Evolutionary conservation across 2,329 filamentous ascomycete species (phyloP), one percentile per base, ranked within the genome.

Genomic region (Alternaria triticimaculans): DNA sequence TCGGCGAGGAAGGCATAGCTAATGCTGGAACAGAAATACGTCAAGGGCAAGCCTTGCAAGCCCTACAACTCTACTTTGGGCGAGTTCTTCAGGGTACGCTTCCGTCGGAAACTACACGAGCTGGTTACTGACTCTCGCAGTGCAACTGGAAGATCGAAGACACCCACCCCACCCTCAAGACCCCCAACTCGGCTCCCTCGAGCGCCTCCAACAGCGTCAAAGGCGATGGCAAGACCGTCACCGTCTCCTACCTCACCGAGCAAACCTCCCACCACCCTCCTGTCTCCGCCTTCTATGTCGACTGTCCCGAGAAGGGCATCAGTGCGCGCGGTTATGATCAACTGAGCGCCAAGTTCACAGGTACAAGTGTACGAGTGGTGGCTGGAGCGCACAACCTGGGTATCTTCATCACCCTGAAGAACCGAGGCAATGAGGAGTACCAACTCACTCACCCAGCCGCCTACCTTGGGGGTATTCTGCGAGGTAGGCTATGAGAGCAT

Each of bases 231-330:
- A 81, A 82, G 71, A 86, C 85, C 26, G 87, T 97, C 71, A 92
- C 91, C 71, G 88, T 99, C 72, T 97, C 94, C 10, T 99, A 97
- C 79, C 86, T 99, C 64, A 98, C 96, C 25, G 96, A 99, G 82
- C 96, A 99, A 82, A 99, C 96, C 9, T 97, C 94, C 8, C 96
- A 99, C 76, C 96, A 99, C 81, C 96, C 96, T 33, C 96, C 96
- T 10, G 95, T 99, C 69, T 98, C 95, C 71, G 96, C 96, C 14
- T 99, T 97, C 81, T 95, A 92, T 80, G 90, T 97, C 68, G 91
- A 94, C 76, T 99, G 96, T 77, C 94, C 94, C 1, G 92, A 96
- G 71, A 94, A 93, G 77, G 96, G 95, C 26, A 87, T 99, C 69
- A 89, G 89, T 41, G 96, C 96, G 15, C 88, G 91, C 62, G 96